phyloP scores from a whole-genome alignment of 1,139 yeast genomes.

The Magnusiomyces fungicola region DNA sequence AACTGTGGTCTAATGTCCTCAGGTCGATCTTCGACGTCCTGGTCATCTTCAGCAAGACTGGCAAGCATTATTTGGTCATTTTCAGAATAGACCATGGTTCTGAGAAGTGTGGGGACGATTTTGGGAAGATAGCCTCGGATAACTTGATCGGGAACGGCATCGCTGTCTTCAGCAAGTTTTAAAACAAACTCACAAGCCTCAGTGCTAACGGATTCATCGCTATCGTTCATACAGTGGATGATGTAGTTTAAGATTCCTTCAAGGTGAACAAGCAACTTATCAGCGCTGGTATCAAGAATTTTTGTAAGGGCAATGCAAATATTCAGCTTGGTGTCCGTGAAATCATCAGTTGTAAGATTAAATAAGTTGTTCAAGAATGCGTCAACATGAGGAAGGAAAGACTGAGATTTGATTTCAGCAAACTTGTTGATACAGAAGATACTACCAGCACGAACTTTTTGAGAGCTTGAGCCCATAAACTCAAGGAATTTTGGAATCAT shows the following conservation, averaged over 20 bases:
- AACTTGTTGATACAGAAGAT: conserved; percentile 74
- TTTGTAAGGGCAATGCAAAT: conserved; percentile 74
- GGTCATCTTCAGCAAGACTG: conserved; percentile 50
- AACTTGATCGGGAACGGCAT: conserved; percentile 37
- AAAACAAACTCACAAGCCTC: conserved; percentile 92
- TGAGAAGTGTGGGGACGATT: conserved; percentile 67
- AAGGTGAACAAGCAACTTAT: conserved; percentile 69
- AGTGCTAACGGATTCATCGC: conserved; percentile 67
- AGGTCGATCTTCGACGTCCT: conserved; percentile 73
- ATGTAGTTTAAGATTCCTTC: conserved; percentile 81
- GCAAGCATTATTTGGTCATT: conserved; percentile 69
- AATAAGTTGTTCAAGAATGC: conserved; percentile 58
- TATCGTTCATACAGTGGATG: conserved; percentile 65
- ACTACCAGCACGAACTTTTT: conserved; percentile 54
- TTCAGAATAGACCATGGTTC: conserved; percentile 83
- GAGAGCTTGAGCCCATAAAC: conserved; percentile 35
- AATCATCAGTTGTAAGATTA: conserved; percentile 47
- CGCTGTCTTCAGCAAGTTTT: conserved; percentile 55
- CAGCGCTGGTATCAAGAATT: conserved; percentile 71
- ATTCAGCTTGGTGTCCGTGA: conserved; percentile 57
- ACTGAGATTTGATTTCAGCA: conserved; percentile 59
- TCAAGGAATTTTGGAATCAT: conserved; percentile 60
- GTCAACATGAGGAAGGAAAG: conserved; percentile 59
- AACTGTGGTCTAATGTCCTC: conserved; percentile 80
- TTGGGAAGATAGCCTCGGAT: conserved; percentile 34